Conservation (phyloP, 1,284 basidiomycete genomes). For the Phaffia rhodozyma region DNA sequence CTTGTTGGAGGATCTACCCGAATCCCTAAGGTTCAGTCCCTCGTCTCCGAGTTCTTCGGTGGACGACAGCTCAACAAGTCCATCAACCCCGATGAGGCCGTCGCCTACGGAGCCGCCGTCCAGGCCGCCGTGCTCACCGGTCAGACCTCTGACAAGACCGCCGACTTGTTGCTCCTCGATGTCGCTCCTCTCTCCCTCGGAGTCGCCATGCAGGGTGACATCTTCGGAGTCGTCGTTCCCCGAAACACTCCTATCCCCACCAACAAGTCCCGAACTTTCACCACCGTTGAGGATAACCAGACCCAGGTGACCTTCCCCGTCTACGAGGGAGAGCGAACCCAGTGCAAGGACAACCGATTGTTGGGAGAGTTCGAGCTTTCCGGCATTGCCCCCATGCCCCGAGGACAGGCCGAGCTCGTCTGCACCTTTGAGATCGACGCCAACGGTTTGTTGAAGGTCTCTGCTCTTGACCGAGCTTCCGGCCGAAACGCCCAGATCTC, state of each 20-base stretch:
- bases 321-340: constrained; percentile 94
- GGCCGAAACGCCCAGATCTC: constrained; percentile 89
- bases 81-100: constrained; percentile 91
- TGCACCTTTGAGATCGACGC: constrained; percentile 96
- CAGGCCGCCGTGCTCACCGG: constrained; percentile 93
- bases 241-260: constrained; percentile 96
- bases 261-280: constrained; percentile 92
- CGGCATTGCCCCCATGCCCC: constrained; percentile 91
- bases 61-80: constrained; percentile 98
- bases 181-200: constrained; percentile 91
- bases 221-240: constrained; percentile 91
- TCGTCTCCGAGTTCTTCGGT: constrained; percentile 96
- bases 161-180: constrained; percentile 87
- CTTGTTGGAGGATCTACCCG: constrained; percentile 99
- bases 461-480: constrained; percentile 84
- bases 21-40: constrained; percentile 97
- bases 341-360: constrained; percentile 91
- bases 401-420: constrained; percentile 89
- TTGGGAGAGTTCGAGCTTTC: constrained; percentile 96
- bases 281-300: constrained; percentile 97
- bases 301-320: constrained; percentile 96
- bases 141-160: constrained; percentile 90
- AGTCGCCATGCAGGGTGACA: constrained; percentile 96
- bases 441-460: constrained; percentile 78
- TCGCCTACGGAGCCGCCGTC: constrained; percentile 91